These are phyloP conservation scores for Cystobasidium slooffiae DNA, from an alignment of 1,284 basidiomycete species.

Conservation along the genomic window DNA sequence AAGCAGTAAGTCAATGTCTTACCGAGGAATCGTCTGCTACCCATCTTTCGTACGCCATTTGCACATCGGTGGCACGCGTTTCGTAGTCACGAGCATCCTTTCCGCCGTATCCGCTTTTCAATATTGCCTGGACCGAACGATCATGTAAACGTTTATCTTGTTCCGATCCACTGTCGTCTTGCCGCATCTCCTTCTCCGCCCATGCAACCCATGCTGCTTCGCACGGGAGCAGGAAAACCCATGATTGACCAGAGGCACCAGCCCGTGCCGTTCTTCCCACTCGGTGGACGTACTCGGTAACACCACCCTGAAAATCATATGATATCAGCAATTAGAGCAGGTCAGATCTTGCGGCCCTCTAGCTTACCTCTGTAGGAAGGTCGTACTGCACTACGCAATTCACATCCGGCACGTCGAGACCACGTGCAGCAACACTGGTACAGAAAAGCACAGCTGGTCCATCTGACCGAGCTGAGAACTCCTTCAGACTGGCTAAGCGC, in stretches of 20 bases:
- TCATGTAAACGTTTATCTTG: slow-evolving; percentile 62
- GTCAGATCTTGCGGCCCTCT: background rate
- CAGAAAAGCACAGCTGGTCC: slow-evolving; percentile 76
- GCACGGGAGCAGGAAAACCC: slow-evolving; percentile 85
- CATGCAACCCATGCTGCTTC: slow-evolving; percentile 87
- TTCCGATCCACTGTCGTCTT: slow-evolving; percentile 52
- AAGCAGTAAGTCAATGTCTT: slow-evolving; percentile 52
- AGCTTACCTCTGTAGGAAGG: slow-evolving; percentile 77
- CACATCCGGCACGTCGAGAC: slow-evolving; percentile 95
- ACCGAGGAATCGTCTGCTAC: slow-evolving; percentile 76
- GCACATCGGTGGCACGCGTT: slow-evolving; percentile 90
- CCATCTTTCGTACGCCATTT: slow-evolving; percentile 94
- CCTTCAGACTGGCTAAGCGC: slow-evolving; percentile 78
- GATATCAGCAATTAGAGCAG: background rate
- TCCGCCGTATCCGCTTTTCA: slow-evolving; percentile 81
- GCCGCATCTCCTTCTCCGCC: slow-evolving; percentile 76
- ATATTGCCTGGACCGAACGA: slow-evolving; percentile 70
- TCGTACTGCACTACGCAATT: slow-evolving; percentile 95
- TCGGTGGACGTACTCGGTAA: slow-evolving; percentile 94
- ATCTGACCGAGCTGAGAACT: slow-evolving; percentile 66
- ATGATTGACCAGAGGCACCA: slow-evolving; percentile 83
- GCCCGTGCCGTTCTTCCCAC: slow-evolving; percentile 96
- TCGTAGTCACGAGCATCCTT: slow-evolving; percentile 77
- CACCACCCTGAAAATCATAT: slow-evolving; percentile 66
- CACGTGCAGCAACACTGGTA: slow-evolving; percentile 95